Conservation (phyloP, 495 filamentous ascomycete species). For the Podospora bellae-mahoneyi region DNA sequence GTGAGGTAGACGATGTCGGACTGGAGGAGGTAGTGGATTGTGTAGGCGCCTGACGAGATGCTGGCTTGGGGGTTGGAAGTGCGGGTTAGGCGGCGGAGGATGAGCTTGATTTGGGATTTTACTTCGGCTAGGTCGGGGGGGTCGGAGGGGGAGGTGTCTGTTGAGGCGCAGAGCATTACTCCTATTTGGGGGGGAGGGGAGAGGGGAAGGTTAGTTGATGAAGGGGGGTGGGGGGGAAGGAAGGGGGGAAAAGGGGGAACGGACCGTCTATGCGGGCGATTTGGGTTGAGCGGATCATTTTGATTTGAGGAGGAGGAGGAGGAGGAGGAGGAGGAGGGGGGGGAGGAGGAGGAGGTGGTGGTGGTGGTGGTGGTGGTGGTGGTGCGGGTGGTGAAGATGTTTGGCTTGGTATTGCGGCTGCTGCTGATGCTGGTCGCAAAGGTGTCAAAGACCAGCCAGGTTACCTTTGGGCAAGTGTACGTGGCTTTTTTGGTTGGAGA, state of each 20-base stretch:
- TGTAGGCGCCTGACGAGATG: slow-evolving; percentile 78
- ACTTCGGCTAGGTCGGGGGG: slow-evolving; percentile 75
- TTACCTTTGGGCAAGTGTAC: slow-evolving; percentile 6
- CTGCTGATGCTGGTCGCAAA: background rate
- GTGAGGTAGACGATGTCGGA: slow-evolving; percentile 82
- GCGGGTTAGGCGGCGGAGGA: slow-evolving; percentile 79
- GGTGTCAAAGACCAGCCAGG: background rate
- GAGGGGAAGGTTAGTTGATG: slow-evolving; percentile 21
- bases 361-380: slow-evolving; percentile 5
- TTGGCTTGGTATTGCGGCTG: slow-evolving; percentile 1
- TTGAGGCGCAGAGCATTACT: slow-evolving; percentile 89
- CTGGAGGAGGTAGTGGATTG: slow-evolving; percentile 84
- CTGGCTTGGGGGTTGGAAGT: slow-evolving; percentile 86
- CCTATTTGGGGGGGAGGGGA: slow-evolving; percentile 49
- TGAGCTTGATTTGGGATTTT: slow-evolving; percentile 85
- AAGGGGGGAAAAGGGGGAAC: slow-evolving; percentile 18
- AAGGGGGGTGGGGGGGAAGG: background rate
- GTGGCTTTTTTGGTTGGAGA: slow-evolving; percentile 18
- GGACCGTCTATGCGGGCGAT: slow-evolving; percentile 90
- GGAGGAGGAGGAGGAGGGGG: no score
- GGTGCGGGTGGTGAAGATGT: background rate
- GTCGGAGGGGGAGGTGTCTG: slow-evolving; percentile 68
- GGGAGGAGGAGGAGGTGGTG: background rate
- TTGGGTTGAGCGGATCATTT: slow-evolving; percentile 92
- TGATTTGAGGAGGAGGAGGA: slow-evolving; percentile 21